phyloP scores from a whole-genome alignment of 768 basidiomycete species.

The Phylloporus sp. region DNA sequence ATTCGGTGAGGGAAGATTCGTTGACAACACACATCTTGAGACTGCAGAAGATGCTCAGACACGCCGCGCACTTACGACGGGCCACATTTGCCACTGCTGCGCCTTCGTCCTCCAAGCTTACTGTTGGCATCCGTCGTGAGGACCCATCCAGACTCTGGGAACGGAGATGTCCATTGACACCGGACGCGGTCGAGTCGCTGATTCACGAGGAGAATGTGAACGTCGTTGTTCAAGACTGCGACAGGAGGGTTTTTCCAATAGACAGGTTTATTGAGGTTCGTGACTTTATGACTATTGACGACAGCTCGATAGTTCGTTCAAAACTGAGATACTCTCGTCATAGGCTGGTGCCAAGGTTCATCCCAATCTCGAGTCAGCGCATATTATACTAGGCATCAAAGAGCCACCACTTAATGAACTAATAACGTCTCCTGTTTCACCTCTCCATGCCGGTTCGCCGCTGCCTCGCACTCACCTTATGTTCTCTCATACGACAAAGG shows the following conservation, averaged over 20 bases:
- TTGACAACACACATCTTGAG: neutral
- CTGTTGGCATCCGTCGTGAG: slow-evolving; percentile 67
- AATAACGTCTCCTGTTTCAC: slow-evolving; percentile 40
- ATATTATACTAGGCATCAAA: slow-evolving; percentile 86
- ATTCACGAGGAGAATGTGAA: slow-evolving; percentile 51
- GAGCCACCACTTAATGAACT: slow-evolving; percentile 72
- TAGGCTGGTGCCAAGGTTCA: slow-evolving; percentile 78
- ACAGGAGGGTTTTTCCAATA: slow-evolving; percentile 66
- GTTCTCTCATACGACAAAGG: slow-evolving; percentile 92
- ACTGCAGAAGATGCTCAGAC: slow-evolving; percentile 15
- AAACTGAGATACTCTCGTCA: slow-evolving; percentile 3
- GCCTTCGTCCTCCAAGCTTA: slow-evolving; percentile 30
- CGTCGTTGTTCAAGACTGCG: slow-evolving; percentile 75
- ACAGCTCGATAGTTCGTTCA: neutral
- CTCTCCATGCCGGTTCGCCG: slow-evolving; percentile 16
- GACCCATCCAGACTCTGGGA: slow-evolving; percentile 84
- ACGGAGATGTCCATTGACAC: slow-evolving; percentile 78
- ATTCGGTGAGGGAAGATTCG: neutral
- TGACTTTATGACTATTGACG: neutral
- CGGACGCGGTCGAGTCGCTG: slow-evolving; percentile 62
- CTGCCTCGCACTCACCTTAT: slow-evolving; percentile 72
- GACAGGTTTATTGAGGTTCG: slow-evolving; percentile 64
- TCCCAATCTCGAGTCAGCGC: slow-evolving; percentile 53
- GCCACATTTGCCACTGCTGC: slow-evolving; percentile 21
- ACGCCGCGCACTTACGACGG: slow-evolving; percentile 15